Conservation (phyloP, 2,329 filamentous ascomycete species). For the Aurifilum marmelostoma region DNA sequence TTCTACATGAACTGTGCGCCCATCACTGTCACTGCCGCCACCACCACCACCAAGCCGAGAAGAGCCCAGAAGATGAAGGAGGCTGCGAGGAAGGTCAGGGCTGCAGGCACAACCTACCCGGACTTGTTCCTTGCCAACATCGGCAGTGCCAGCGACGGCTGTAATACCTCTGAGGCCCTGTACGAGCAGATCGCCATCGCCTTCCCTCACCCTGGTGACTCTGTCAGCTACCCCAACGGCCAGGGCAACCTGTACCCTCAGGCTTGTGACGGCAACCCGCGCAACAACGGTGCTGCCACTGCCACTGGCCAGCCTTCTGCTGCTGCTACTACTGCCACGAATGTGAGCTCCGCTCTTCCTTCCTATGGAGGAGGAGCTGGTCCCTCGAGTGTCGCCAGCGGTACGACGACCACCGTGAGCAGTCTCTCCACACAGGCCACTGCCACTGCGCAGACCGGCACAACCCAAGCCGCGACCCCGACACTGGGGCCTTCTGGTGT, state of each 20-base stretch:
- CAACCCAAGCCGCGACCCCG: not conserved
- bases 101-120: slow-evolving; percentile 55
- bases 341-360: not conserved
- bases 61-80: slow-evolving; percentile 26
- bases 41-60: slow-evolving; percentile 30
- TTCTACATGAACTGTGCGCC: slow-evolving; percentile 80
- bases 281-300: slow-evolving; percentile 14
- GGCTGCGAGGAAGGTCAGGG: slow-evolving; percentile 31
- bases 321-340: not conserved
- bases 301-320: not conserved
- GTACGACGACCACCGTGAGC: not conserved
- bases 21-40: slow-evolving; percentile 52
- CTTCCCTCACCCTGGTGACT: slow-evolving; percentile 66
- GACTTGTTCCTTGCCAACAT: slow-evolving; percentile 73
- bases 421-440: not conserved
- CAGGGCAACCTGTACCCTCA: slow-evolving; percentile 38
- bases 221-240: slow-evolving; percentile 48
- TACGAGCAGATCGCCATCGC: slow-evolving; percentile 48
- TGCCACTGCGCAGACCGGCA: not conserved
- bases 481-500: not conserved
- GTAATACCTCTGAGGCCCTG: slow-evolving; percentile 53
- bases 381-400: not conserved
- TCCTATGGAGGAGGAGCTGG: not conserved
- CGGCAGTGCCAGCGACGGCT: slow-evolving; percentile 47
- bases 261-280: slow-evolving; percentile 38